Evolutionary conservation across 73 alveolate species (phyloP).

Genomic region (Paramecium biaurelia): DNA sequence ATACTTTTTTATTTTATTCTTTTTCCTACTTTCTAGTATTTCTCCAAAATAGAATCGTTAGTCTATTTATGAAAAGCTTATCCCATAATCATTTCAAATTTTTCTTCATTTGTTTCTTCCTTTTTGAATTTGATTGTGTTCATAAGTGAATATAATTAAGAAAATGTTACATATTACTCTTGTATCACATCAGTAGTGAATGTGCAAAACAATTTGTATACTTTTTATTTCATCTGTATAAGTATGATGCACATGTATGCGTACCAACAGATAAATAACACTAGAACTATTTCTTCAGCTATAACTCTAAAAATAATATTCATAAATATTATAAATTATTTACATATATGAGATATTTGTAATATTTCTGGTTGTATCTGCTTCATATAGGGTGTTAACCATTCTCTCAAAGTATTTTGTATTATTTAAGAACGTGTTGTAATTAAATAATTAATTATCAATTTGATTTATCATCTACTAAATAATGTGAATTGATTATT

Average conservation of each 20-base stretch:
- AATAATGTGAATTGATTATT: not conserved
- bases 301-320: not conserved
- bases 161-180: not conserved
- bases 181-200: not conserved
- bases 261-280: not conserved
- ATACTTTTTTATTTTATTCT: not conserved
- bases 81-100: not conserved
- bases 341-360: not conserved
- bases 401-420: not conserved
- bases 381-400: not conserved
- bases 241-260: not conserved
- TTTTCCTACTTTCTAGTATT: not conserved
- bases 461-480: not conserved
- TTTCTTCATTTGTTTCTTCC: conserved; percentile 30
- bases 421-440: not conserved
- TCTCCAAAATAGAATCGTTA: not conserved
- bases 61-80: not conserved
- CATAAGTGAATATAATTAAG: not conserved
- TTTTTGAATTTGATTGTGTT: not conserved
- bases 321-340: not conserved
- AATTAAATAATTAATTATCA: not conserved
- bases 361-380: not conserved
- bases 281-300: not conserved
- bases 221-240: not conserved
- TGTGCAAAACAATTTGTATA: not conserved